Conservation (phyloP, 805 yeast species). For the Lachancea meyersii region DNA sequence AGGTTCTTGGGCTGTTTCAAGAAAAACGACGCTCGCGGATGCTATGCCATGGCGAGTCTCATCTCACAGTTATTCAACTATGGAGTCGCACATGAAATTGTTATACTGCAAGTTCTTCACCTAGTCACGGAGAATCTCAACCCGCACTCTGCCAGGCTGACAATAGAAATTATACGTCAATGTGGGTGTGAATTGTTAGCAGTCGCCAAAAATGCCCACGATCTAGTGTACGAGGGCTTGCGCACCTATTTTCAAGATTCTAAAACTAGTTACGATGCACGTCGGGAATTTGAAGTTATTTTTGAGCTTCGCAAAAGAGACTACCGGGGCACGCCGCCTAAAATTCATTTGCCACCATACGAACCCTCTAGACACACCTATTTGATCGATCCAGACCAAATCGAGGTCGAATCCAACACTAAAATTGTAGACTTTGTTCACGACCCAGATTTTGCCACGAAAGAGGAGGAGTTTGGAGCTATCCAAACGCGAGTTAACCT, state of each 20-base stretch:
- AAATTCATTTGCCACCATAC: constrained; percentile 31
- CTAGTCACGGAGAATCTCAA: constrained; percentile 44
- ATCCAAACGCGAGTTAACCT: constrained; percentile 13
- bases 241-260: constrained; percentile 49
- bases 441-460: constrained; percentile 12
- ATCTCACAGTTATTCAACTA: constrained; percentile 59
- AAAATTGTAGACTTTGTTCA: constrained; percentile 10
- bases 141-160: constrained; percentile 50
- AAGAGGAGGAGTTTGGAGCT: constrained; percentile 10
- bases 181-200: constrained; percentile 48
- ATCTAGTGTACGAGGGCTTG: constrained; percentile 52
- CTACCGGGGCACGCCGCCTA: constrained; percentile 27
- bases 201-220: constrained; percentile 40
- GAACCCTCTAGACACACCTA: constrained; percentile 12
- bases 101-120: constrained; percentile 48
- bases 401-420: neutral
- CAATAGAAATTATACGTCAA: constrained; percentile 43
- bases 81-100: constrained; percentile 49
- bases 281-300: constrained; percentile 35
- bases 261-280: constrained; percentile 40
- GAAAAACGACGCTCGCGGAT: constrained; percentile 39
- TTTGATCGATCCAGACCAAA: constrained; percentile 12
- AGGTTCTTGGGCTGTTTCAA: constrained; percentile 52
- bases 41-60: constrained; percentile 43
- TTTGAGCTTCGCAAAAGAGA: constrained; percentile 45